Evolutionary conservation across 148 eudicot genomes (phyloP).

Genomic region (Simmondsia chinensis): DNA sequence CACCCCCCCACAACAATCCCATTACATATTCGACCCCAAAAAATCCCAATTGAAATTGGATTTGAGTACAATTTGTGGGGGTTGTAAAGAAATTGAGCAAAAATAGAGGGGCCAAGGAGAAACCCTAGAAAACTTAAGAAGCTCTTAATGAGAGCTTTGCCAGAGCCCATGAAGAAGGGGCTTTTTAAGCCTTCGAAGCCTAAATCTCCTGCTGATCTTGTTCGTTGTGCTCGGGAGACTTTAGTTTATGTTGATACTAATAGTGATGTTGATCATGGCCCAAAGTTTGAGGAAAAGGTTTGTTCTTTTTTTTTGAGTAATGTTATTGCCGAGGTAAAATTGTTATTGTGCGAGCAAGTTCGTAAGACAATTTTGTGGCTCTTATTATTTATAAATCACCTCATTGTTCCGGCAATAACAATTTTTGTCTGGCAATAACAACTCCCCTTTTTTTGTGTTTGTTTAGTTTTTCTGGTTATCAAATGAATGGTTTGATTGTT

Average conservation of each 20-base stretch:
- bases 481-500: not conserved
- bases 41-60: too few species aligned
- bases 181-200: slow-evolving; percentile 17
- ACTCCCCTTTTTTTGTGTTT: too few species aligned
- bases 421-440: too few species aligned
- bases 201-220: slow-evolving; percentile 27
- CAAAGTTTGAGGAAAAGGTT: slow-evolving; percentile 26
- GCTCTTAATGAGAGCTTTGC: slow-evolving; percentile 9
- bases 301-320: not conserved
- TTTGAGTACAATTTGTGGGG: not conserved
- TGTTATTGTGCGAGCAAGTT: too few species aligned
- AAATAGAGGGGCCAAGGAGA: slow-evolving; percentile 3
- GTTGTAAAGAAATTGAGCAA: not conserved
- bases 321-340: too few species aligned
- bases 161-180: slow-evolving; percentile 18
- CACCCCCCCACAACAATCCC: not conserved
- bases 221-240: slow-evolving; percentile 21
- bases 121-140: slow-evolving; percentile 8
- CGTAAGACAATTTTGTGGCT: not conserved
- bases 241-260: slow-evolving; percentile 9
- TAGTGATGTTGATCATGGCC: slow-evolving; percentile 8
- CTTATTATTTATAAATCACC: too few species aligned
- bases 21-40: not conserved
- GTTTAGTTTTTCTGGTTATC: not conserved
- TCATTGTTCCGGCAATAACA: too few species aligned